Percentiles rank a stretch among this genome's conserved stretches.
These are phyloP conservation scores for Trametes sanguinea DNA, from an alignment of 768 basidiomycete genomes.

Conservation along the genomic window DNA sequence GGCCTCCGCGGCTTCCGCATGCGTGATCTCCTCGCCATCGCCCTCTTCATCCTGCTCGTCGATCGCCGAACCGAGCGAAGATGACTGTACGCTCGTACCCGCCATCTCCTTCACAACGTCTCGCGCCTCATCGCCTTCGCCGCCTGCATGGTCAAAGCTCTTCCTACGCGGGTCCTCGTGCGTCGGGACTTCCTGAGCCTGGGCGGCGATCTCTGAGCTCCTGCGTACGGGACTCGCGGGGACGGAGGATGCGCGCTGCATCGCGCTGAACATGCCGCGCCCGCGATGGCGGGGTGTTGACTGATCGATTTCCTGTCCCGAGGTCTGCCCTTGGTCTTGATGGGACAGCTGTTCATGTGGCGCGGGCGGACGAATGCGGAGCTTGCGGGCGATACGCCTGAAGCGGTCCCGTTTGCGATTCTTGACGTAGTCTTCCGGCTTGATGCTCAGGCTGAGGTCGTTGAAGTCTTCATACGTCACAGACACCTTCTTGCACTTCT, in stretches of 20 bases:
- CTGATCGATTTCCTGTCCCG: not conserved
- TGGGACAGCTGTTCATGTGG: constrained; percentile 6
- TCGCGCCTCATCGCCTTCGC: constrained; percentile 16
- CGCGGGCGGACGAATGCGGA: constrained; percentile 38
- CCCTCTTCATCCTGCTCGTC: constrained; percentile 17
- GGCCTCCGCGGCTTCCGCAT: constrained; percentile 20
- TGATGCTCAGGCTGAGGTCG: constrained; percentile 89
- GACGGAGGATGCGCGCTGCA: constrained; percentile 56
- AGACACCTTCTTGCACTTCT: constrained; percentile 90
- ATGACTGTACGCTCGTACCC: not conserved
- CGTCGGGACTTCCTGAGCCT: constrained; percentile 40
- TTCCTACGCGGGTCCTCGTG: constrained; percentile 41
- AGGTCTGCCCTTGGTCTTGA: not conserved
- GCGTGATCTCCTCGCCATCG: constrained; percentile 2
- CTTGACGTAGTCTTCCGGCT: constrained; percentile 73
- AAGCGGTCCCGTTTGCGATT: constrained; percentile 78
- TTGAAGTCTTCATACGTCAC: constrained; percentile 93
- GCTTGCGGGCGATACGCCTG: constrained; percentile 69
- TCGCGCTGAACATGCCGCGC: constrained; percentile 7
- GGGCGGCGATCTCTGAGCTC: constrained; percentile 39
- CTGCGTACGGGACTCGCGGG: constrained; percentile 43
- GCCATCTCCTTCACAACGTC: constrained; percentile 21
- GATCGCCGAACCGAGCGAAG: constrained; percentile 4
- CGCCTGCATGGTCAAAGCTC: constrained; percentile 43
- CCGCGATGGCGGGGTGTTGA: not conserved